Evolutionary conservation across 257 asterid species (phyloP).

Genomic region (Nicotiana noctiflora): DNA sequence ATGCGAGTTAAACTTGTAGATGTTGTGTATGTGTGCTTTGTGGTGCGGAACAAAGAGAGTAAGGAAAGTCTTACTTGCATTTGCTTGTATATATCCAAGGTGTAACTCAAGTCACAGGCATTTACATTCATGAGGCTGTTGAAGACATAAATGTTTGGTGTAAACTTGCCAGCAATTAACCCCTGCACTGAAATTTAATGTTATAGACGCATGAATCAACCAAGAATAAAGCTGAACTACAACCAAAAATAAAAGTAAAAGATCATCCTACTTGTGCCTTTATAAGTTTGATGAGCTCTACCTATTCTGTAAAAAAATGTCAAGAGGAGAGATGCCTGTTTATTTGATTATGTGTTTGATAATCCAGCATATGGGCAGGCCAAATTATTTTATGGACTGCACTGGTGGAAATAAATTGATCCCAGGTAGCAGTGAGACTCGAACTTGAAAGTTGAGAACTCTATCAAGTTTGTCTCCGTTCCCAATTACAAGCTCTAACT

Average conservation of each 20-base stretch:
- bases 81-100: constrained; percentile 54
- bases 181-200: constrained; percentile 48
- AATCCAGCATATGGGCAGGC: not conserved
- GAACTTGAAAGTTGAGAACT: not conserved
- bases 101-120: constrained; percentile 72
- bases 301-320: not conserved
- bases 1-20: not conserved
- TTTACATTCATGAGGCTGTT: constrained; percentile 97
- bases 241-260: not conserved
- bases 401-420: not conserved
- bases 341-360: not conserved
- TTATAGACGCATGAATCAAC: constrained; percentile 18
- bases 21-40: not conserved
- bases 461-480: not conserved
- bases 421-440: not conserved
- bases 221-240: not conserved
- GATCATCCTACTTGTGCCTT: constrained; percentile 3
- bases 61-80: constrained; percentile 58
- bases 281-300: not conserved
- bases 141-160: constrained; percentile 67
- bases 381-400: not conserved
- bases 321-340: not conserved
- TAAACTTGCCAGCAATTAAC: constrained; percentile 44
- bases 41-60: constrained; percentile 6
- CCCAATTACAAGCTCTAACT: constrained; percentile 1